Conservation (phyloP, 2,329 filamentous ascomycete genomes). For the Ascochyta lentis region DNA sequence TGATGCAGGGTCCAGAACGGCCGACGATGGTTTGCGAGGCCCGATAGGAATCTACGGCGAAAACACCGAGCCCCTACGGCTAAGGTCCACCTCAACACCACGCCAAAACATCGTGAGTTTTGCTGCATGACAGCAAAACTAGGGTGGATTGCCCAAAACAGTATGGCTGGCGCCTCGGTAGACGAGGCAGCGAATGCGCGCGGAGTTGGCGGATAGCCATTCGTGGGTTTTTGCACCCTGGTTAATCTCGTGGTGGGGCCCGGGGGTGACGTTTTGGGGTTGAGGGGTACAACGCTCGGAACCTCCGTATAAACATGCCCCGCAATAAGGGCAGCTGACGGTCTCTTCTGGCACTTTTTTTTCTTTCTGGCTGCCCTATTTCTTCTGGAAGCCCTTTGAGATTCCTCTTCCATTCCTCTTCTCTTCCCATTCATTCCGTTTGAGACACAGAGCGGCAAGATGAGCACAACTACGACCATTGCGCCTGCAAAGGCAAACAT, state of each 20-base stretch:
- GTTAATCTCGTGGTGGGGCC: conserved; percentile 14
- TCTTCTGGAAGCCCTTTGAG: conserved; percentile 1
- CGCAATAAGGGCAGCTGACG: conserved; percentile 20
- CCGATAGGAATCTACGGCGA: conserved; percentile 12
- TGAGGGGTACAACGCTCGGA: conserved; percentile 17
- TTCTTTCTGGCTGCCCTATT: conserved; percentile 5
- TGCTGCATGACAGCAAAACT: conserved; percentile 10
- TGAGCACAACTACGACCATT: conserved; percentile 49
- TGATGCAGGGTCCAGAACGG: conserved; percentile 17
- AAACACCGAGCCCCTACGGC: conserved; percentile 16
- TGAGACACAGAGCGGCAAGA: conserved; percentile 26
- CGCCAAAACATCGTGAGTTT: conserved; percentile 21
- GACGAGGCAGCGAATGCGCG: conserved; percentile 1
- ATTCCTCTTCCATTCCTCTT: conserved; percentile 10
- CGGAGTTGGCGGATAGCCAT: conserved; percentile 16
- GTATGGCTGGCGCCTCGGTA: conserved; percentile 17
- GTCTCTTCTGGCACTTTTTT: conserved; percentile 2
- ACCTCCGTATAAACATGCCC: conserved; percentile 16
- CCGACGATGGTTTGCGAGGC: conserved; percentile 1
- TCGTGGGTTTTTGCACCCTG: conserved; percentile 16
- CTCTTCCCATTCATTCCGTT: conserved; percentile 15
- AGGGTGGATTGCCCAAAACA: conserved; percentile 11
- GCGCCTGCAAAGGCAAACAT: conserved; percentile 81
- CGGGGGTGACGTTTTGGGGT: conserved; percentile 13
- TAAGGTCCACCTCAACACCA: conserved; percentile 21